Conservation (phyloP, 768 basidiomycete species). For the Lactifluus subvellereus region DNA sequence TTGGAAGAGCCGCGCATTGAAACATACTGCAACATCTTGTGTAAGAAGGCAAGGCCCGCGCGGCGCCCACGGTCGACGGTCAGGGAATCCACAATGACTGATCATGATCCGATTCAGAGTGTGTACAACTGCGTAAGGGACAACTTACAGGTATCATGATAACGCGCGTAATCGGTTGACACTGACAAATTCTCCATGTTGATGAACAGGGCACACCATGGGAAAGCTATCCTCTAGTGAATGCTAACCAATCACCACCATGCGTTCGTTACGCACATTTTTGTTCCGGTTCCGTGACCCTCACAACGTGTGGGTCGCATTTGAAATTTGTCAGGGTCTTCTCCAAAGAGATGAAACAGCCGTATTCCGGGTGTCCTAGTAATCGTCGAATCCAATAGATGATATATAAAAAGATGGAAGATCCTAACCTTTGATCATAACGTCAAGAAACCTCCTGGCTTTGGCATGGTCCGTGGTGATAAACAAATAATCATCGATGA, state of each 20-base stretch:
- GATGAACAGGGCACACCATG: constrained; percentile 90
- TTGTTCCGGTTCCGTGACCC: constrained; percentile 44
- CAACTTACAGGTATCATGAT: constrained; percentile 50
- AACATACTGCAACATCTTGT: constrained; percentile 71
- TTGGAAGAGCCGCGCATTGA: neutral
- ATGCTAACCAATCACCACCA: neutral
- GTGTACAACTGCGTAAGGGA: neutral
- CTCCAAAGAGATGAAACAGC: constrained; percentile 81
- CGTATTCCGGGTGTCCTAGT: constrained; percentile 87
- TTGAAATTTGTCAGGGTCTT: constrained; percentile 92
- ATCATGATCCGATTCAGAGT: neutral
- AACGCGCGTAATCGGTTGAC: constrained; percentile 71
- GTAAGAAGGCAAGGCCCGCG: constrained; percentile 58
- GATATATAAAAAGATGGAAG: neutral
- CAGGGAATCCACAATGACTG: constrained; percentile 61
- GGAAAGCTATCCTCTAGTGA: constrained; percentile 53
- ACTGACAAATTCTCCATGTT: constrained; percentile 72
- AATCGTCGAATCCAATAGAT: neutral
- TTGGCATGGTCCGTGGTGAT: constrained; percentile 59
- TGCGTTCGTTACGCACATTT: constrained; percentile 29
- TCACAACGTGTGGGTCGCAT: constrained; percentile 46
- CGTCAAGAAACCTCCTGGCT: constrained; percentile 63
- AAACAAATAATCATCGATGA: constrained; percentile 94
- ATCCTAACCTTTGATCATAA: constrained; percentile 63
- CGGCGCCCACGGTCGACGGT: constrained; percentile 61